Base-by-base conservation (phyloP, 192 early-diverging fungal species). In the Funneliformis geosporum region DNA sequence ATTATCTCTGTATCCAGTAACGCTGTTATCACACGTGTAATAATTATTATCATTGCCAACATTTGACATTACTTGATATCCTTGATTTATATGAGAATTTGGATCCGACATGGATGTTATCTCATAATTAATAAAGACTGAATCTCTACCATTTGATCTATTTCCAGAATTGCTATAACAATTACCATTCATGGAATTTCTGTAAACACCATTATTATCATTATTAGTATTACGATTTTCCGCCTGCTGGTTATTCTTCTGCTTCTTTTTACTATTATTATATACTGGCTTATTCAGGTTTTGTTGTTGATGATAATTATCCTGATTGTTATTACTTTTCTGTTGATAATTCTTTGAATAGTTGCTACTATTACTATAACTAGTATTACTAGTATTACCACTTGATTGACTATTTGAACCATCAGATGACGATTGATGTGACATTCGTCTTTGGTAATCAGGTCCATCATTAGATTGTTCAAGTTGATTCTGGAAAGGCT, bases 361-460 rank as follows among this genome's bases (percentile, higher is more conserved):
- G n/a, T 10, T 44, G 16, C n/a, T 44, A 25, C n/a, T 72, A 47
- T 44, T 47, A 47, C 40, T 72, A 72, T 72, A 23, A 42, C 40
- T 72, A 46, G 46, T 72, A 5, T 46, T 72, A 42, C 46, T 47
- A 42, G 39, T 72, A 46, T 46, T 72, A 72, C 40, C 70, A 73
- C 40, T 73, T n/a, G 40, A 47, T n/a, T 25, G 40, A 47, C 70
- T 73, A 50, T 43, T 73, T n/a, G 40, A 47, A 50, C 40, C 70
- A 25, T 73, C 64, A 28, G 64, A 66, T 16, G 64, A 66, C 46
- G 40, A 43, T 73, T 73, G 43, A 73, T 73, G 70, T 40, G 43
- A 73, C 70, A 43, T 21, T 16, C 64, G 64, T 18, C 64, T 66
- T 73, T 50, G 70, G 5, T 14, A 23, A 14, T 8, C 23, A 0